Conservation (phyloP, 352 stramenopile genomes). For the Globisporangium perplexum region DNA sequence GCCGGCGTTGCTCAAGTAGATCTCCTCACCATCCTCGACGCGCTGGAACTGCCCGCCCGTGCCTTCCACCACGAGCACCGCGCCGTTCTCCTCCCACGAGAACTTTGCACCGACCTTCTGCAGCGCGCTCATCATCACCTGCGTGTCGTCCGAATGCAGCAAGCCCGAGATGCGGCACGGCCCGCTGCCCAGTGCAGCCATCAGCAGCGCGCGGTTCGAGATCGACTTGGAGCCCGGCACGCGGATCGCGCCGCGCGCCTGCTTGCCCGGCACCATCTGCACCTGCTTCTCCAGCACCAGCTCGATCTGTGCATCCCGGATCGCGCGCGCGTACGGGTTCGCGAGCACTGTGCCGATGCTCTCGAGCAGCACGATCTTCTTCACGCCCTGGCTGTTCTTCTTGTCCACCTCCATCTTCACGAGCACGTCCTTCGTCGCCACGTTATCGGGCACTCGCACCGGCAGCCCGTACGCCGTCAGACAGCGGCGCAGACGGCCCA, state of each 20-base stretch:
- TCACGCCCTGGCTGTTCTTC: constrained; percentile 77
- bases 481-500: constrained; percentile 61
- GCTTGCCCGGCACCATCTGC: constrained; percentile 40
- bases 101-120: constrained; percentile 88
- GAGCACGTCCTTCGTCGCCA: constrained; percentile 52
- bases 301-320: constrained; percentile 71
- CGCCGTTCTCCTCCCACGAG: constrained; percentile 68
- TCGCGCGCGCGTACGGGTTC: constrained; percentile 62
- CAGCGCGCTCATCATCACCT: constrained; percentile 97
- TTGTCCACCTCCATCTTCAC: constrained; percentile 88
- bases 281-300: constrained; percentile 75
- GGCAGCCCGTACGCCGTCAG: constrained; percentile 68
- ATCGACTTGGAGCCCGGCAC: constrained; percentile 98
- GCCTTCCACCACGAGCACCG: constrained; percentile 69
- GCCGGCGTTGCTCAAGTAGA: constrained; percentile 86
- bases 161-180: constrained; percentile 86
- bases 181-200: constrained; percentile 91
- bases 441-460: constrained; percentile 51
- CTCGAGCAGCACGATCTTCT: constrained; percentile 78
- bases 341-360: constrained; percentile 62
- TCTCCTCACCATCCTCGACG: constrained; percentile 45
- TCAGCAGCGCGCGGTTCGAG: constrained; percentile 95
- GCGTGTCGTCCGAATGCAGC: constrained; percentile 96
- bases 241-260: constrained; percentile 51
- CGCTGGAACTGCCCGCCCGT: constrained; percentile 59